Conservation (phyloP, 2,329 filamentous ascomycete genomes). For the Hypomyces perniciosus region DNA sequence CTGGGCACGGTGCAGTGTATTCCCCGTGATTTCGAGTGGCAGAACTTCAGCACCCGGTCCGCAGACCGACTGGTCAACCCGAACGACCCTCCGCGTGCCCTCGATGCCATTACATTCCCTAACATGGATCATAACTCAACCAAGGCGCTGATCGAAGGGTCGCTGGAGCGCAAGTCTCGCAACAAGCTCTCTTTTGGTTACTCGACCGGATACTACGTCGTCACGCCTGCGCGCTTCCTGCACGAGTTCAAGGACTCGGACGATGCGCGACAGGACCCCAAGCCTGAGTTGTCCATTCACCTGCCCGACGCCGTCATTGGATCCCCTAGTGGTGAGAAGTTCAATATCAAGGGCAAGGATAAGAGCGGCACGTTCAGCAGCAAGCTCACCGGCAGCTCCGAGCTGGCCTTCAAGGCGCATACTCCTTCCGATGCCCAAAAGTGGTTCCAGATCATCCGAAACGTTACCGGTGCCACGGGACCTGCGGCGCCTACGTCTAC, state of each 20-base stretch:
- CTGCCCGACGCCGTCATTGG: constrained; percentile 85
- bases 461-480: constrained; percentile 49
- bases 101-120: constrained; percentile 72
- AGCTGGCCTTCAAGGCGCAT: constrained; percentile 83
- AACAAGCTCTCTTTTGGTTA: constrained; percentile 75
- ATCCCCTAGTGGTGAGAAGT: constrained; percentile 67
- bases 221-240: constrained; percentile 80
- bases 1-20: constrained; percentile 69
- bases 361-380: constrained; percentile 71
- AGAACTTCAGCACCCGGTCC: constrained; percentile 70
- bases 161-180: constrained; percentile 83
- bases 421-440: constrained; percentile 72
- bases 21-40: constrained; percentile 85
- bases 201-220: constrained; percentile 78
- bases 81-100: constrained; percentile 62
- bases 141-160: constrained; percentile 78
- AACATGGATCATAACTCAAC: constrained; percentile 82
- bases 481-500: constrained; percentile 27
- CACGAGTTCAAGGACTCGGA: constrained; percentile 97
- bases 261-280: constrained; percentile 61
- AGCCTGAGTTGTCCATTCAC: constrained; percentile 83
- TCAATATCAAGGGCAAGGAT: constrained; percentile 94
- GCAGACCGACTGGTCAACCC: constrained; percentile 71
- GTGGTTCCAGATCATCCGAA: constrained; percentile 72
- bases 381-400: constrained; percentile 72